Percentiles rank a stretch among this genome's conserved stretches.
These are phyloP conservation scores for Aspergillus avenaceus DNA, from an alignment of 495 filamentous ascomycete genomes.

Conservation along the genomic window DNA sequence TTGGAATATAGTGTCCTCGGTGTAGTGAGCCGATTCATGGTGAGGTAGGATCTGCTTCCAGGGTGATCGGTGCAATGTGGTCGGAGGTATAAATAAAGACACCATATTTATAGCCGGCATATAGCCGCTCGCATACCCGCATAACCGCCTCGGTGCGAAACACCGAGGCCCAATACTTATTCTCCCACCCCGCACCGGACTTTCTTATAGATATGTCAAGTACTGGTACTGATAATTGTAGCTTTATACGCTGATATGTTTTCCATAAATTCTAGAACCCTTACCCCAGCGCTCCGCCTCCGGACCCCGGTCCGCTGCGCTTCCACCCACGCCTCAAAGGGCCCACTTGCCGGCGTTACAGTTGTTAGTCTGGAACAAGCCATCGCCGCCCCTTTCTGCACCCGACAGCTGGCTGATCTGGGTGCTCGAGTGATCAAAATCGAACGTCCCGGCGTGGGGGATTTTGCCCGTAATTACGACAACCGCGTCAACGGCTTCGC, in stretches of 20 bases:
- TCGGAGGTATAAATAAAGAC: neutral
- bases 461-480: slow-evolving; percentile 50
- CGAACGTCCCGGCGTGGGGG: slow-evolving; percentile 44
- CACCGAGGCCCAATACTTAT: no score
- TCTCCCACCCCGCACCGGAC: no score
- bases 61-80: no score
- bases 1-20: neutral
- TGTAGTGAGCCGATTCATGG: neutral
- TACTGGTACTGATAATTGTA: neutral
- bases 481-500: slow-evolving; percentile 41
- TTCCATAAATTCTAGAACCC: no score
- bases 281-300: neutral
- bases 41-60: no score
- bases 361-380: slow-evolving; percentile 52
- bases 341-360: slow-evolving; percentile 42
- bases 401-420: slow-evolving; percentile 47
- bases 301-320: neutral
- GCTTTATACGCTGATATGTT: no score
- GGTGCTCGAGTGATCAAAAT: slow-evolving; percentile 52
- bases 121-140: neutral
- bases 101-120: neutral
- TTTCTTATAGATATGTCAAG: neutral
- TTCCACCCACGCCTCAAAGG: slow-evolving; percentile 3
- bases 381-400: slow-evolving; percentile 50
- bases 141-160: neutral